These are phyloP conservation scores for Boletus barrowsii DNA, from an alignment of 768 basidiomycete species.

Conservation along the genomic window DNA sequence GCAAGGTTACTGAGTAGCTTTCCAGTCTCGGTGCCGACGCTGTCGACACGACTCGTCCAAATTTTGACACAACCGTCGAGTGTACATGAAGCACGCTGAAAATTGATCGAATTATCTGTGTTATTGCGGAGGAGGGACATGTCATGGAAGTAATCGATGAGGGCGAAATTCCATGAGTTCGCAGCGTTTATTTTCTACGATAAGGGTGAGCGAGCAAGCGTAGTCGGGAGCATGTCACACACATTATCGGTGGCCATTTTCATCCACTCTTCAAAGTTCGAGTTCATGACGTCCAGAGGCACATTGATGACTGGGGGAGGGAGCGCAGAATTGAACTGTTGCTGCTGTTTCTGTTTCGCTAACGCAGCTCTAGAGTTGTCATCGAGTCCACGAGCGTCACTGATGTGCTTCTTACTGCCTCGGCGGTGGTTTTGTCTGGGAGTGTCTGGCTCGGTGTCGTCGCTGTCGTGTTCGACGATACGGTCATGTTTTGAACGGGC, in stretches of 20 bases:
- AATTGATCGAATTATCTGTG: conserved; percentile 95
- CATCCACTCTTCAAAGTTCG: conserved; percentile 99
- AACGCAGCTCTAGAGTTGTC: conserved; percentile 43
- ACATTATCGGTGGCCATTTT: conserved; percentile 99
- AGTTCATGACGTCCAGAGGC: conserved; percentile 81
- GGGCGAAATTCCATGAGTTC: conserved; percentile 96
- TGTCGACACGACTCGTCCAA: conserved; percentile 97
- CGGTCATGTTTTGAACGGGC: conserved; percentile 22
- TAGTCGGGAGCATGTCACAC: neutral
- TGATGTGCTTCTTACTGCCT: conserved; percentile 38
- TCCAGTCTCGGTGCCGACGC: conserved; percentile 93
- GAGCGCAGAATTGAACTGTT: conserved; percentile 59
- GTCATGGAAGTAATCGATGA: conserved; percentile 99
- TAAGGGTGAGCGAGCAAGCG: conserved; percentile 7
- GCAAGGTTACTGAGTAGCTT: conserved; percentile 90
- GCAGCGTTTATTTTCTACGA: conserved; percentile 95
- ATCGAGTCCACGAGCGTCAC: conserved; percentile 44
- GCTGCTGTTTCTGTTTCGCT: conserved; percentile 54
- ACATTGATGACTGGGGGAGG: conserved; percentile 56
- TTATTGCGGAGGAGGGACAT: conserved; percentile 94
- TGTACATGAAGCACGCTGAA: conserved; percentile 96
- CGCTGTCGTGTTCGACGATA: conserved; percentile 24
- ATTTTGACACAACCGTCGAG: conserved; percentile 99
- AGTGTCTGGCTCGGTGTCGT: conserved; percentile 33
- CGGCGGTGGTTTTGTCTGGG: conserved; percentile 24